phyloP scores from a whole-genome alignment of 2,329 filamentous ascomycete species.

The Alternaria dauci region DNA sequence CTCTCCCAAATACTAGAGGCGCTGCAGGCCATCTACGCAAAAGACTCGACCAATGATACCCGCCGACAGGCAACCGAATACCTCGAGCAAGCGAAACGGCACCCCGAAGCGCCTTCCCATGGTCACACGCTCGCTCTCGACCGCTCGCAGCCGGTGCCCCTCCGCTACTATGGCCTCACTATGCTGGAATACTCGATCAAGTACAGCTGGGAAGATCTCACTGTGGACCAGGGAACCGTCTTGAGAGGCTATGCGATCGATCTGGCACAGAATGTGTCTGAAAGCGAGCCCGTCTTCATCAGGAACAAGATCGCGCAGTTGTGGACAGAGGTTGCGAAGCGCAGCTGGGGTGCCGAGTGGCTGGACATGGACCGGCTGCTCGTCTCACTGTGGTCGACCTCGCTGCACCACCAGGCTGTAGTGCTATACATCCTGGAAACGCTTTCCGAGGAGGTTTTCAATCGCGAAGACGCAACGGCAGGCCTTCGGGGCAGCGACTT shows the following conservation, averaged over 20 bases:
- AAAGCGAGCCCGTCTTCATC: slow-evolving; percentile 80
- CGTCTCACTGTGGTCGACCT: slow-evolving; percentile 76
- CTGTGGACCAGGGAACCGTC: slow-evolving; percentile 69
- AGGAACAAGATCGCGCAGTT: slow-evolving; percentile 93
- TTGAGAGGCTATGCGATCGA: slow-evolving; percentile 80
- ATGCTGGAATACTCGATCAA: slow-evolving; percentile 89
- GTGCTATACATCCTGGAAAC: slow-evolving; percentile 90
- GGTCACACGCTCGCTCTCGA: slow-evolving; percentile 85
- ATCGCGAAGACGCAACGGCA: slow-evolving; percentile 85
- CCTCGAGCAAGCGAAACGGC: slow-evolving; percentile 84
- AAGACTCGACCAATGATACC: slow-evolving; percentile 79
- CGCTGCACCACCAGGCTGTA: slow-evolving; percentile 77
- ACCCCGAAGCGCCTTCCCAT: slow-evolving; percentile 80
- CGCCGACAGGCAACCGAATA: slow-evolving; percentile 85
- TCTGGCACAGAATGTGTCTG: slow-evolving; percentile 75
- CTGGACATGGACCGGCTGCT: slow-evolving; percentile 90
- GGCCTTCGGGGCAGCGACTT: slow-evolving; percentile 83
- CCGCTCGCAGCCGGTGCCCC: slow-evolving; percentile 75
- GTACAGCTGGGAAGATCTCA: slow-evolving; percentile 82
- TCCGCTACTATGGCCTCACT: slow-evolving; percentile 93
- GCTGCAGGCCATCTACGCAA: slow-evolving; percentile 85
- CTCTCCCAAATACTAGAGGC: slow-evolving; percentile 80
- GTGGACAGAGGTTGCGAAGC: slow-evolving; percentile 94
- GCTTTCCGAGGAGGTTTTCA: slow-evolving; percentile 93
- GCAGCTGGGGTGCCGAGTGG: slow-evolving; percentile 93